phyloP scores from a whole-genome alignment of 495 filamentous ascomycete genomes.

The Entonaema liquescens region DNA sequence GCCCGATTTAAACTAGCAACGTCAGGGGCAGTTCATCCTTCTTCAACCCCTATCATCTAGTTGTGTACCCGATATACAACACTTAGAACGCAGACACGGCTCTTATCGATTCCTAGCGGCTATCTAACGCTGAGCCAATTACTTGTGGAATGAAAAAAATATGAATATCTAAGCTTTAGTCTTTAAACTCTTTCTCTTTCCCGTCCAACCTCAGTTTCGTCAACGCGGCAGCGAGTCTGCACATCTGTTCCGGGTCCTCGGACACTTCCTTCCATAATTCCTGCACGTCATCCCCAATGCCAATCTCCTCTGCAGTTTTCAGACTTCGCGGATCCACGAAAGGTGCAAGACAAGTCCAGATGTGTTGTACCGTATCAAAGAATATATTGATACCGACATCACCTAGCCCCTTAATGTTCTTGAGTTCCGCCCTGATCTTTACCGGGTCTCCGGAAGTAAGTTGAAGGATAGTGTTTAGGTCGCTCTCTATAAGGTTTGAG shows the following conservation, averaged over 20 bases:
- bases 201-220: constrained; percentile 21
- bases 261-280: not conserved
- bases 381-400: constrained; percentile 24
- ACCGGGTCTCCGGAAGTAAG: not conserved
- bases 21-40: not conserved
- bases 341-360: not conserved
- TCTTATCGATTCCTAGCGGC: no score
- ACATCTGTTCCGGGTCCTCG: not conserved
- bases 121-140: no score
- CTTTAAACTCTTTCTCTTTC: constrained; percentile 10
- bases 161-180: not conserved
- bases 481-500: not conserved
- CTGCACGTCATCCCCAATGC: not conserved
- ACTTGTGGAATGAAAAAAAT: no score
- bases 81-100: no score
- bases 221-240: not conserved
- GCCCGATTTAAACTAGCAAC: not conserved
- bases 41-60: not conserved
- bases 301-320: not conserved
- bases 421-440: constrained; percentile 15
- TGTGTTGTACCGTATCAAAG: constrained; percentile 13
- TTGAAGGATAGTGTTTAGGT: not conserved
- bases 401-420: constrained; percentile 13
- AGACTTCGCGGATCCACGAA: not conserved
- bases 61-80: no score